Evolutionary conservation across 2,329 filamentous ascomycete species (phyloP).

Genomic region (Colletotrichum abscissum): DNA sequence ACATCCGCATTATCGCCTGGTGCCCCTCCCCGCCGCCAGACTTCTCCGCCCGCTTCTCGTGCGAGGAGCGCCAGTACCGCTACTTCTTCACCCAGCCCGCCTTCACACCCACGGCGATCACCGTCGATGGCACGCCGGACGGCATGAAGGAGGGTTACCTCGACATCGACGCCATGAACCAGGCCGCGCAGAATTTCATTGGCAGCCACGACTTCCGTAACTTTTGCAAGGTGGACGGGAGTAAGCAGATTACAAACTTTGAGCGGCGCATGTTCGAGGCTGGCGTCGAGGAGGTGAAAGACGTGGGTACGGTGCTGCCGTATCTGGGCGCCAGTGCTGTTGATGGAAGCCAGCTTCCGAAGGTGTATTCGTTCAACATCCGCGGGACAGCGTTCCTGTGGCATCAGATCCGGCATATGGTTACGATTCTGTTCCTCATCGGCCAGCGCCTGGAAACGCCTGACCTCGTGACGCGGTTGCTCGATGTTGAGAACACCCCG

Average conservation of each 20-base stretch:
- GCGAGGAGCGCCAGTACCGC: conserved; percentile 88
- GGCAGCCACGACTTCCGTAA: conserved; percentile 94
- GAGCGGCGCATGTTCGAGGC: conserved; percentile 82
- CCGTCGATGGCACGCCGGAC: conserved; percentile 44
- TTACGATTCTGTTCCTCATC: conserved; percentile 90
- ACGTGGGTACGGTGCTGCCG: conserved; percentile 62
- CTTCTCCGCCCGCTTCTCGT: conserved; percentile 94
- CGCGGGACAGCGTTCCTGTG: conserved; percentile 94
- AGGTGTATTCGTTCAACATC: conserved; percentile 89
- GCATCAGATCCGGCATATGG: conserved; percentile 97
- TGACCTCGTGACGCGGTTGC: conserved; percentile 76
- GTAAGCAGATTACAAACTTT: conserved; percentile 90
- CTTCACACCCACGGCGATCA: conserved; percentile 73
- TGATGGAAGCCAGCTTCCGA: conserved; percentile 53
- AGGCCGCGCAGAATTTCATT: conserved; percentile 82
- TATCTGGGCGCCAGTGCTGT: conserved; percentile 57
- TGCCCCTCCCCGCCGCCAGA: conserved; percentile 81
- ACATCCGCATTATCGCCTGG: conserved; percentile 94
- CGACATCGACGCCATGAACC: conserved; percentile 86
- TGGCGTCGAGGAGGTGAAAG: conserved; percentile 78
- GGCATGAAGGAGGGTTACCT: conserved; percentile 77
- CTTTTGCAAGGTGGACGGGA: conserved; percentile 92
- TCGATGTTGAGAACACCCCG: conserved; percentile 79
- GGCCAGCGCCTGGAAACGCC: conserved; percentile 88
- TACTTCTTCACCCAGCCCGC: conserved; percentile 99